Evolutionary conservation across 345 rosid species (phyloP).

Genomic region (Erucastrum elatum): DNA sequence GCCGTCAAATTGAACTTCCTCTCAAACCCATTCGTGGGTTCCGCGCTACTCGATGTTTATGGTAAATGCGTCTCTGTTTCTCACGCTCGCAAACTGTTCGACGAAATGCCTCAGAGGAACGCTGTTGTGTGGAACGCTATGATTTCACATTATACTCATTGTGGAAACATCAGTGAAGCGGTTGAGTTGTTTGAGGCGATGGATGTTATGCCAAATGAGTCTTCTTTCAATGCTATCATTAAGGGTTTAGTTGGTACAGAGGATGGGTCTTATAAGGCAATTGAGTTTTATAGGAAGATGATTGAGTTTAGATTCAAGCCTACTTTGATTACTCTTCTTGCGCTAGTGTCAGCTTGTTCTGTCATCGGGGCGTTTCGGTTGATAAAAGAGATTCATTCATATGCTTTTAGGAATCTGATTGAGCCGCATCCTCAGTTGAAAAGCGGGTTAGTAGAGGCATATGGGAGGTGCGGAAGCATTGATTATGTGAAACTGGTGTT

Average conservation of each 20-base stretch:
- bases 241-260: conserved; percentile 45
- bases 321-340: conserved; percentile 61
- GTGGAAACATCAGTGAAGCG: conserved; percentile 42
- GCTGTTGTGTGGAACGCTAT: conserved; percentile 59
- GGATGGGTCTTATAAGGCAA: conserved; percentile 52
- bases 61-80: conserved; percentile 54
- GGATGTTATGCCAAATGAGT: conserved; percentile 54
- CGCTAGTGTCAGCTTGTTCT: conserved; percentile 54
- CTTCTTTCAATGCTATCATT: conserved; percentile 56
- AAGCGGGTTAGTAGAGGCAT: conserved; percentile 61
- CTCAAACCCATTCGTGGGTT: conserved; percentile 51
- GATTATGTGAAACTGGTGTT: conserved; percentile 44
- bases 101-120: conserved; percentile 57
- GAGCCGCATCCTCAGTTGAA: conserved; percentile 51
- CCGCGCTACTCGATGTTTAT: conserved; percentile 52
- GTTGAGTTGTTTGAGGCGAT: conserved; percentile 42
- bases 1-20: conserved; percentile 42
- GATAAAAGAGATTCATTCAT: conserved; percentile 59
- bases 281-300: conserved; percentile 56
- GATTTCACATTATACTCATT: conserved; percentile 52
- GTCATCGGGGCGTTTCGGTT: conserved; percentile 43
- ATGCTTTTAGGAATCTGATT: conserved; percentile 47
- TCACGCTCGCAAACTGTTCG: conserved; percentile 56
- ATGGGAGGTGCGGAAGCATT: conserved; percentile 57
- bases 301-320: conserved; percentile 47